A percentile compares a stretch with the other conserved stretches of the same genome.
Evolutionary conservation across 176 grass and related monocot species (phyloP).

Genomic region (Secale cereale): DNA sequence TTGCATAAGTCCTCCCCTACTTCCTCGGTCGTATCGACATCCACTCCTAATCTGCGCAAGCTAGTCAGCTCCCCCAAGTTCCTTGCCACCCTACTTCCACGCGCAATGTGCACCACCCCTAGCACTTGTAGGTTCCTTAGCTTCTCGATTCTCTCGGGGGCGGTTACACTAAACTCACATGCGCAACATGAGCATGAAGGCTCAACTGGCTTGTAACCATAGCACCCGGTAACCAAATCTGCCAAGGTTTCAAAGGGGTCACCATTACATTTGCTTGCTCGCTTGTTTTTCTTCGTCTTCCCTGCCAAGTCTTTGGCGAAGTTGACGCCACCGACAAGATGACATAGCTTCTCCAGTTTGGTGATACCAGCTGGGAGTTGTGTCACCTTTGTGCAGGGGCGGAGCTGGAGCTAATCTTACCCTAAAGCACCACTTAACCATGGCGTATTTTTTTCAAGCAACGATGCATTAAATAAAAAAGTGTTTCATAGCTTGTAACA

Average conservation of each 20-base stretch:
- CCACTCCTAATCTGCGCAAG: slow-evolving; percentile 11
- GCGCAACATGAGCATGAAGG: neutral
- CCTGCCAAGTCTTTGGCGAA: neutral
- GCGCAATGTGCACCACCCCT: slow-evolving; percentile 19
- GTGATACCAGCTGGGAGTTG: neutral
- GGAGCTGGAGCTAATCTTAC: too few species aligned
- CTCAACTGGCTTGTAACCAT: neutral
- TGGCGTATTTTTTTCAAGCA: too few species aligned
- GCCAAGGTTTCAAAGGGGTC: neutral
- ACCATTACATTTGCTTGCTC: neutral
- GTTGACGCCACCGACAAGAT: slow-evolving; percentile 16
- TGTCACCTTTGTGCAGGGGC: neutral
- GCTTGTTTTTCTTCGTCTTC: neutral
- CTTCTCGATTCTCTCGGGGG: slow-evolving; percentile 22
- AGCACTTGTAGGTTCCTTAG: slow-evolving; percentile 36
- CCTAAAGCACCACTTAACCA: too few species aligned
- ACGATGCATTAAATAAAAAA: too few species aligned
- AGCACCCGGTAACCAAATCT: neutral
- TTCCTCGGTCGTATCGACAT: neutral
- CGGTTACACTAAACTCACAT: slow-evolving; percentile 2
- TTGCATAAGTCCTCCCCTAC: neutral
- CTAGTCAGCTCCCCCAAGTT: neutral
- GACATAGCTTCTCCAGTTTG: slow-evolving; percentile 30
- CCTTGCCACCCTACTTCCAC: neutral
- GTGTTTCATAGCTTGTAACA: too few species aligned